Evolutionary conservation across 352 stramenopile genomes (phyloP).

Genomic region (Aphanomyces euteiches): DNA sequence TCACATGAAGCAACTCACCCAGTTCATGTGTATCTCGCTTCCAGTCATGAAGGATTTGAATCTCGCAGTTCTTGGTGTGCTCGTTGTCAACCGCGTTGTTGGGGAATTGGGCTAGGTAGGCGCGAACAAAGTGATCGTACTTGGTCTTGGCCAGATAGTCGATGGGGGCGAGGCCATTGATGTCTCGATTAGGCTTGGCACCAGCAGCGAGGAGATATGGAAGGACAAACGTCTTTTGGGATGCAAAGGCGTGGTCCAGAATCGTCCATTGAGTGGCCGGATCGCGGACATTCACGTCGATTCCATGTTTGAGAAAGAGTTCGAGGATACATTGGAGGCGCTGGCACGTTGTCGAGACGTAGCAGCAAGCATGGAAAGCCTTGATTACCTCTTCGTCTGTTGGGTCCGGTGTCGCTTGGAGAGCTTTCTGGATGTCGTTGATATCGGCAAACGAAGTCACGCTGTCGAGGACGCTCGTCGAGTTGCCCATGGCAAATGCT

Average conservation of each 20-base stretch:
- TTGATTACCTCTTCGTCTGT: constrained; percentile 26
- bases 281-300: constrained; percentile 24
- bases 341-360: constrained; percentile 28
- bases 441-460: constrained; percentile 28
- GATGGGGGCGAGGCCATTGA: constrained; percentile 20
- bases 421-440: constrained; percentile 28
- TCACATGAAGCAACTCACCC: constrained; percentile 26
- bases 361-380: constrained; percentile 28
- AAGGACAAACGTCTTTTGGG: constrained; percentile 29
- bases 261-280: constrained; percentile 26
- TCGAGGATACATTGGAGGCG: constrained; percentile 29
- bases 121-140: constrained; percentile 26
- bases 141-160: constrained; percentile 29
- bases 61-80: neutral
- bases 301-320: constrained; percentile 30
- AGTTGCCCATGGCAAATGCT: constrained; percentile 22
- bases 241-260: constrained; percentile 24
- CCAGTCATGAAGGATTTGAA: constrained; percentile 29
- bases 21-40: constrained; percentile 29
- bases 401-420: constrained; percentile 9
- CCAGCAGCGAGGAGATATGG: constrained; percentile 14
- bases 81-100: neutral
- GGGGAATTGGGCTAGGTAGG: constrained; percentile 8
- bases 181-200: constrained; percentile 1
- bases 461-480: constrained; percentile 24